Conservation (phyloP, 495 filamentous ascomycete species). For the Cercophora scortea region DNA sequence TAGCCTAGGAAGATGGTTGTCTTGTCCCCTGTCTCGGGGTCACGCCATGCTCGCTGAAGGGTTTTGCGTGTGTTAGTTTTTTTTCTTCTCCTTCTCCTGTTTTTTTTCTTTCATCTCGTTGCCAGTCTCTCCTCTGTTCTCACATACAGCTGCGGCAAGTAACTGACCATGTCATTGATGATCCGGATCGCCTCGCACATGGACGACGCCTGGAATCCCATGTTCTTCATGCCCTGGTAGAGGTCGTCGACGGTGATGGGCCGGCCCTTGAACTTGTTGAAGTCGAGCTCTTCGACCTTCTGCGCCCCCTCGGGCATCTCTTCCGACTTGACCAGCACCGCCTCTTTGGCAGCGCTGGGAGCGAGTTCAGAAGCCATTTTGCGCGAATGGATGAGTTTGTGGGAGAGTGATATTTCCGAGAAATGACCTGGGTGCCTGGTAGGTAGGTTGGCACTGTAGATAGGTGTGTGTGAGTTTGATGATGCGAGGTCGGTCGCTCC, state of each 20-base stretch:
- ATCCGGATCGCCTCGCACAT: conserved; percentile 78
- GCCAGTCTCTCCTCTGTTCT: too few relatives aligned
- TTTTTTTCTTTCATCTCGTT: neutral
- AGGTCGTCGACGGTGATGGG: conserved; percentile 80
- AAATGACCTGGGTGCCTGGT: too few relatives aligned
- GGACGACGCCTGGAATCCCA: conserved; percentile 88
- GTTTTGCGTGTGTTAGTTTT: conserved; percentile 5
- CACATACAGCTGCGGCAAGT: neutral
- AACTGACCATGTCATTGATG: conserved; percentile 85
- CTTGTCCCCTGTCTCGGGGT: conserved; percentile 61
- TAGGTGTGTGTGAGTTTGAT: too few relatives aligned
- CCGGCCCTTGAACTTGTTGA: conserved; percentile 65
- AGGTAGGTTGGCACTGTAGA: too few relatives aligned
- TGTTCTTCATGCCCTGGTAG: conserved; percentile 69
- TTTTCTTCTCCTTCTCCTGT: neutral
- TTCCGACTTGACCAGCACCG: conserved; percentile 82
- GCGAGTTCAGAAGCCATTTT: conserved; percentile 24
- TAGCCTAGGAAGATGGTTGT: conserved; percentile 96
- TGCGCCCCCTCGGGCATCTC: conserved; percentile 67
- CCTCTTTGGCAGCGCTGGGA: conserved; percentile 65
- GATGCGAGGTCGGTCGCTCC: too few relatives aligned
- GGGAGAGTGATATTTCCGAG: too few relatives aligned
- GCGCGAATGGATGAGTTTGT: neutral
- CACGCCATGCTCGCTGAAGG: conserved; percentile 62
- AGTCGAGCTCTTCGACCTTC: conserved; percentile 80